Evolutionary conservation across 2,329 filamentous ascomycete genomes (phyloP), one percentile per base, ranked within the genome.

Genomic region (Penicillium sp.): DNA sequence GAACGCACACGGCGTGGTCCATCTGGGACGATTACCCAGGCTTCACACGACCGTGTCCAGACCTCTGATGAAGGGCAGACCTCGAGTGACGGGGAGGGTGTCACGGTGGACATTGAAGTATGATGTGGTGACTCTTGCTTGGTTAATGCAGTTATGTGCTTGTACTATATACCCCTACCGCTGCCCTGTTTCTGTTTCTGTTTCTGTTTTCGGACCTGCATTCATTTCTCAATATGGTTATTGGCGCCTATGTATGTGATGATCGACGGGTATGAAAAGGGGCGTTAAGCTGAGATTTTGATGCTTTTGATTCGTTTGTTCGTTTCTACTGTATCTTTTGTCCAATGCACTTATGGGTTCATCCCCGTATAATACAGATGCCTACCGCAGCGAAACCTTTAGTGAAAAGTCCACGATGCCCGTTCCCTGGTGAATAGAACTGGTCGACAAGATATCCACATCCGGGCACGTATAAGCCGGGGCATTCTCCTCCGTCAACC

Each of bases 391-490:
- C 23, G 66, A 70, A 37, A 98, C 91, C 77, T 98, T 98, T 59
- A 98, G 78, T 4, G 91, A 96, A 69, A 96, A 97, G 70, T 98
- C 93, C 40, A 98, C 84, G 67, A 96, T 90, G 27, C 87, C 83
- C 3, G 95, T 89, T 2, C 93, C 92, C 74, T 98, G 93, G 66
- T 98, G 93, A 65, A 98, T 96, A 45, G 88, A 92, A 68, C 91
- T 96, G 38, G 92, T 96, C 38, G 91, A 96, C 61, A 97, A 84
- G 59, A 98, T 91, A 71, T 98, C 93, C 59, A 98, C 84, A 72
- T 97, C 90, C 79, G 72, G 66, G 64, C 76, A 80, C 8, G 66
- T 86, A 73, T 95, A 96, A 8, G 78, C 76, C 59, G 81, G 81
- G 5, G 95, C 89, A 69, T 97, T 98, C 46, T 87, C 83, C 66